A percentile compares a stretch with the other conserved stretches of the same genome.
phyloP scores from a whole-genome alignment of 2,329 filamentous ascomycete genomes.

The Trichoderma atroviride region DNA sequence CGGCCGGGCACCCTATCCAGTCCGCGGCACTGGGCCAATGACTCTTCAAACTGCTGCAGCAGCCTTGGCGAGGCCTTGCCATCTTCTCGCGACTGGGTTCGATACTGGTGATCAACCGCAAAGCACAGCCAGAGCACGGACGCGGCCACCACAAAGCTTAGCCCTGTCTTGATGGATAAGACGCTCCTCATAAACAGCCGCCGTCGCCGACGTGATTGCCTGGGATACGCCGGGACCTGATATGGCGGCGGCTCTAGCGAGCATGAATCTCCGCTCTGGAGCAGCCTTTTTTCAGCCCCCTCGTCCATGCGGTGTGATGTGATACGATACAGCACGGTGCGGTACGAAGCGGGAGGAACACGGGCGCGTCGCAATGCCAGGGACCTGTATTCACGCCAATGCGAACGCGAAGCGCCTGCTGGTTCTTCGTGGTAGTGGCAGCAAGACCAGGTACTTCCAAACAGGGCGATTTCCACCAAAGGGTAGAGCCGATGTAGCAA shows the following conservation, averaged over 20 bases:
- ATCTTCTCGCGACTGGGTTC: not conserved
- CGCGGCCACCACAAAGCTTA: conserved; percentile 18
- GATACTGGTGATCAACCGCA: conserved; percentile 13
- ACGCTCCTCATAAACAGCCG: conserved; percentile 15
- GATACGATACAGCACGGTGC: not conserved
- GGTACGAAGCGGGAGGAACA: not conserved
- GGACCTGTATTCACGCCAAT: not conserved
- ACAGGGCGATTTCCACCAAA: not conserved
- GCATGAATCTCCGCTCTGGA: conserved; percentile 6
- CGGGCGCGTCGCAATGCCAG: not conserved
- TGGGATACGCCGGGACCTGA: conserved; percentile 22
- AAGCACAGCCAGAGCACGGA: conserved; percentile 23
- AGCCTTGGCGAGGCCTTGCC: conserved; percentile 8
- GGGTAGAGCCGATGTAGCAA: not conserved
- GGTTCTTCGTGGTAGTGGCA: not conserved
- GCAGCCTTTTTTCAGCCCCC: not conserved
- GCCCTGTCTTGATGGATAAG: conserved; percentile 16
- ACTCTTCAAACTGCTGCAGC: conserved; percentile 20
- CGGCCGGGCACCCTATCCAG: conserved; percentile 14
- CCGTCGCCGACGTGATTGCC: conserved; percentile 2
- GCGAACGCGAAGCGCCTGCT: conserved; percentile 1
- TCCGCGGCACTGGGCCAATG: conserved; percentile 14
- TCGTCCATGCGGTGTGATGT: conserved; percentile 7
- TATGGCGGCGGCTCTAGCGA: conserved; percentile 20
- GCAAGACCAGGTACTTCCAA: not conserved